phyloP scores from a whole-genome alignment of 495 filamentous ascomycete species.

The Haplographium delicatum region DNA sequence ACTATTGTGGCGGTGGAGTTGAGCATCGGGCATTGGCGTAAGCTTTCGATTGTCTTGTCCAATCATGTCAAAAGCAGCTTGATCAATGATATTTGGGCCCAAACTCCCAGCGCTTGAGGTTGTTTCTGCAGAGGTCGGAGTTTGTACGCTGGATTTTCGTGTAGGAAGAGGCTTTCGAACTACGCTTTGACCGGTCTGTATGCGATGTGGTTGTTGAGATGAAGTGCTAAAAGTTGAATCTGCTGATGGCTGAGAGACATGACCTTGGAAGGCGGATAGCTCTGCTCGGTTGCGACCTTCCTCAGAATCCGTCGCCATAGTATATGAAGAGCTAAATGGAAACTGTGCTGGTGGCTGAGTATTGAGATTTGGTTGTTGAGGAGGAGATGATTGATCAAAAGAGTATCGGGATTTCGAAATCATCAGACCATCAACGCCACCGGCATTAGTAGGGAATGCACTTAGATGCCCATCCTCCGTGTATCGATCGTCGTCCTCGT shows the following conservation, averaged over 20 bases:
- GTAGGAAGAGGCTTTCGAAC: constrained; percentile 62
- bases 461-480: constrained; percentile 34
- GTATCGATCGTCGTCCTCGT: constrained; percentile 11
- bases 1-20: constrained; percentile 32
- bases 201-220: constrained; percentile 29
- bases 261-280: neutral
- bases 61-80: constrained; percentile 53
- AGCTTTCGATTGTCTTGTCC: constrained; percentile 2
- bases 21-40: neutral
- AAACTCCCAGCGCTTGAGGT: constrained; percentile 60
- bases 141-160: constrained; percentile 35
- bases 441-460: constrained; percentile 49
- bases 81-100: constrained; percentile 58
- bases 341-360: constrained; percentile 11
- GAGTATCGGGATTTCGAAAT: constrained; percentile 15
- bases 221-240: constrained; percentile 16
- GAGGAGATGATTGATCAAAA: constrained; percentile 21
- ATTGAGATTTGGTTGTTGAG: constrained; percentile 5
- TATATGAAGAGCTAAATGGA: constrained; percentile 6
- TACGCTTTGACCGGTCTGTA: constrained; percentile 42
- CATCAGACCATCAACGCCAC: constrained; percentile 44
- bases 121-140: constrained; percentile 18
- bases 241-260: constrained; percentile 12
- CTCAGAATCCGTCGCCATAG: neutral
- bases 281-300: neutral